Conservation (phyloP, 768 basidiomycete genomes). For the Lactifluus echinatus region DNA sequence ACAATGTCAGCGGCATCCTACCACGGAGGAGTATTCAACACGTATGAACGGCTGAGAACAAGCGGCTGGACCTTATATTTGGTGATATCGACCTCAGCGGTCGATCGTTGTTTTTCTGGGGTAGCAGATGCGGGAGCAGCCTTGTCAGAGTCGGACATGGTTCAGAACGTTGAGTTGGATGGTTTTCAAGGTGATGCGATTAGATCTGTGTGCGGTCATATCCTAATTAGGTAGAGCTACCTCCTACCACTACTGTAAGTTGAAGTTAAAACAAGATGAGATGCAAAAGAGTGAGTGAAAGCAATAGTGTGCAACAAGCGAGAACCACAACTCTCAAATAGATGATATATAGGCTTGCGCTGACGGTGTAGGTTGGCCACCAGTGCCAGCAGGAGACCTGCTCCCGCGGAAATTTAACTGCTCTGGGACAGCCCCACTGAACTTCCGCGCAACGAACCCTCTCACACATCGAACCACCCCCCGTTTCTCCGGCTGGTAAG, state of each 20-base stretch:
- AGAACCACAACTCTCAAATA: no score
- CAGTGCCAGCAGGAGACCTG: neutral
- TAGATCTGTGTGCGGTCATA: neutral
- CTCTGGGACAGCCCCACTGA: neutral
- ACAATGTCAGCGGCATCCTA: constrained; percentile 91
- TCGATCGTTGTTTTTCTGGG: constrained; percentile 42
- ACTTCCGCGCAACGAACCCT: constrained; percentile 21
- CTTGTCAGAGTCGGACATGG: constrained; percentile 58
- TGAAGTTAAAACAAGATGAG: neutral
- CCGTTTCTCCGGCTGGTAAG: neutral
- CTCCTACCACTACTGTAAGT: no score
- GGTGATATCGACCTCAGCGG: constrained; percentile 67
- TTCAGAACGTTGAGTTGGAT: neutral
- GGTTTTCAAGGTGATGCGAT: neutral
- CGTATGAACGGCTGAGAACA: neutral
- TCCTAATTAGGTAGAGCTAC: no score
- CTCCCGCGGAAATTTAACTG: neutral
- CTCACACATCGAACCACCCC: constrained; percentile 18
- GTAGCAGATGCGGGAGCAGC: constrained; percentile 18
- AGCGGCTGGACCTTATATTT: constrained; percentile 66
- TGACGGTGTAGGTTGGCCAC: no score
- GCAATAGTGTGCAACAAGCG: neutral
- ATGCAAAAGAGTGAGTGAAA: no score
- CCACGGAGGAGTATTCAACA: neutral
- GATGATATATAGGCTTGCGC: no score